Percentiles rank a stretch among this genome's conserved stretches.
These are phyloP conservation scores for Jasminum sambac DNA, from an alignment of 257 asterid species.

Conservation along the genomic window DNA sequence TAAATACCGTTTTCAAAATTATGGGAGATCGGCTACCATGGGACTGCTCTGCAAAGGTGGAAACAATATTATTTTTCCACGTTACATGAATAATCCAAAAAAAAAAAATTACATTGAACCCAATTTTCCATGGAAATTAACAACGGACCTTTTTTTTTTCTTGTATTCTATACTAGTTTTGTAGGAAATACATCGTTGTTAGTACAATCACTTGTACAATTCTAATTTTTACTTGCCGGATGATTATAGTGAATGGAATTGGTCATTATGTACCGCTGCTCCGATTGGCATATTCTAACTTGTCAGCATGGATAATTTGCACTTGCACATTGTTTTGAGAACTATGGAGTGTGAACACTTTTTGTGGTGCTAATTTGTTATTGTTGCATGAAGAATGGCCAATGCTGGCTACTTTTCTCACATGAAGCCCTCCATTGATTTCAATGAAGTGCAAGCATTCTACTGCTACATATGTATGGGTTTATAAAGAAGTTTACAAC, in stretches of 20 bases:
- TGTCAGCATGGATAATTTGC: conserved; percentile 30
- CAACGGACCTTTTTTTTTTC: conserved; percentile 30
- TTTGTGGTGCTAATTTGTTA: conserved; percentile 29
- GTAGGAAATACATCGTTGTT: conserved; percentile 36
- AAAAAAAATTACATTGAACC: too few species aligned
- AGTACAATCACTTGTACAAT: conserved; percentile 61
- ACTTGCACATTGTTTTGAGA: neutral
- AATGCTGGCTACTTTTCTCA: neutral
- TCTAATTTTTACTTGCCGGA: conserved; percentile 52
- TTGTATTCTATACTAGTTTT: conserved; percentile 47
- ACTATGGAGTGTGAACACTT: conserved; percentile 27
- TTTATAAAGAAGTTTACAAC: too few species aligned
- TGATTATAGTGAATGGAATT: conserved; percentile 39
- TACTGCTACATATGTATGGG: neutral
- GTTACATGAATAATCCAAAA: too few species aligned
- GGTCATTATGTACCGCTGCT: conserved; percentile 30
- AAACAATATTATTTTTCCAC: too few species aligned
- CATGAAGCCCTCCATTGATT: neutral
- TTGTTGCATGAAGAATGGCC: conserved; percentile 29
- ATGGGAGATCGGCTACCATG: too few species aligned
- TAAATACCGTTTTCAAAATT: too few species aligned
- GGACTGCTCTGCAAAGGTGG: too few species aligned
- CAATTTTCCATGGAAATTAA: too few species aligned
- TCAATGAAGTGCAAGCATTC: neutral
- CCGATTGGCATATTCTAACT: conserved; percentile 44